These are phyloP conservation scores for Suillus cothurnatus DNA, from an alignment of 768 basidiomycete species.

Conservation along the genomic window DNA sequence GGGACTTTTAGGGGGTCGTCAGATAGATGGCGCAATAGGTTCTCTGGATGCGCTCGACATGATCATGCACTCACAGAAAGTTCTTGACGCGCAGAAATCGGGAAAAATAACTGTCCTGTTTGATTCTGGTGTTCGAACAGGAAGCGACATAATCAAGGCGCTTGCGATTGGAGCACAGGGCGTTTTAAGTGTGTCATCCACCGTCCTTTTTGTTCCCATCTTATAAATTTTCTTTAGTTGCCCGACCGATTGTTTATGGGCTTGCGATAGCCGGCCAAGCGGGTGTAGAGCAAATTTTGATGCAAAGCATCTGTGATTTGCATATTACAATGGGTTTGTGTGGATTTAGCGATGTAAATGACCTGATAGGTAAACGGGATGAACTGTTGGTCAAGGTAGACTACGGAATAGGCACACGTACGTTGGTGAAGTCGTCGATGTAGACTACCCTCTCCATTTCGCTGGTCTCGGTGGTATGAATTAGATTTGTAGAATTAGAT, in stretches of 20 bases:
- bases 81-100: constrained; percentile 55
- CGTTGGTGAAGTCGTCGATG: background rate
- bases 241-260: constrained; percentile 49
- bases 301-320: constrained; percentile 43
- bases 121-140: constrained; percentile 60
- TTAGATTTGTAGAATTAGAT: background rate
- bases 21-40: constrained; percentile 78
- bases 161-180: constrained; percentile 59
- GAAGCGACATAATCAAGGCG: constrained; percentile 56
- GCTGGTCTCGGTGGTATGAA: background rate
- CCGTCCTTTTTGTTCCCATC: background rate
- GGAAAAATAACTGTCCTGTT: constrained; percentile 72
- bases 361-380: constrained; percentile 40
- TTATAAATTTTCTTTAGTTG: constrained; percentile 28
- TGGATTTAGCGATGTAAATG: constrained; percentile 38
- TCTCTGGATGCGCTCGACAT: constrained; percentile 70
- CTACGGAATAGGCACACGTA: constrained; percentile 19
- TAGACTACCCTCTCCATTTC: background rate
- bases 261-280: constrained; percentile 49
- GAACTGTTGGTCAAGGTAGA: constrained; percentile 37
- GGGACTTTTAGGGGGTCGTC: constrained; percentile 58
- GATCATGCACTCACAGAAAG: constrained; percentile 63
- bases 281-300: constrained; percentile 52
- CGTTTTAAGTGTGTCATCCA: constrained; percentile 40
- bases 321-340: constrained; percentile 46